Conservation (phyloP, 2,329 filamentous ascomycete genomes). For the Aspergillus calidoustus region DNA sequence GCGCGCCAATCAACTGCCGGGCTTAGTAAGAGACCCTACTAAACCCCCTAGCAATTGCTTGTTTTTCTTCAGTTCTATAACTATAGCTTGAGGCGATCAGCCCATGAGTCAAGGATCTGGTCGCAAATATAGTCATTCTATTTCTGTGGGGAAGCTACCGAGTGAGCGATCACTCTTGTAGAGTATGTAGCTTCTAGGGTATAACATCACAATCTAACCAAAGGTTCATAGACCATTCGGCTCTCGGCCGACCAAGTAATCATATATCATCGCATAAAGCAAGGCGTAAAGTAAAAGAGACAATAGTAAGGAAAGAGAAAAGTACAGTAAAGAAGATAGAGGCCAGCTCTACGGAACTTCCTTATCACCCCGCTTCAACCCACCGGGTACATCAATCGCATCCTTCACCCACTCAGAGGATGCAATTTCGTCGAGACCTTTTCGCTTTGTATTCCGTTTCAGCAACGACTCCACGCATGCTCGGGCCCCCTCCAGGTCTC, state of each 20-base stretch:
- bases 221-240: constrained; percentile 3
- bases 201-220: constrained; percentile 16
- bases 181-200: constrained; percentile 13
- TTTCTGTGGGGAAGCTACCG: neutral
- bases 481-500: constrained; percentile 74
- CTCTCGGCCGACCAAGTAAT: constrained; percentile 3
- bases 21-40: constrained; percentile 8
- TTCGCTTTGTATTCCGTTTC: constrained; percentile 79
- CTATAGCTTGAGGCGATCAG: neutral
- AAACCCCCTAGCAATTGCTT: neutral
- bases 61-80: neutral
- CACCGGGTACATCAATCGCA: constrained; percentile 70
- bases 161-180: neutral
- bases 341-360: constrained; percentile 50
- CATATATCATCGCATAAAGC: constrained; percentile 16
- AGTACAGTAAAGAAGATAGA: constrained; percentile 17
- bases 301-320: constrained; percentile 4
- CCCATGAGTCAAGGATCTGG: neutral
- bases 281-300: constrained; percentile 11
- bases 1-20: constrained; percentile 21
- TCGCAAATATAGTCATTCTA: neutral
- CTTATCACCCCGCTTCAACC: constrained; percentile 58
- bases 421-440: constrained; percentile 74
- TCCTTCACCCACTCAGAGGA: constrained; percentile 75
- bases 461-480: constrained; percentile 82